Base-by-base conservation (phyloP, 768 basidiomycete genomes). In the Tulasnella calospora region DNA sequence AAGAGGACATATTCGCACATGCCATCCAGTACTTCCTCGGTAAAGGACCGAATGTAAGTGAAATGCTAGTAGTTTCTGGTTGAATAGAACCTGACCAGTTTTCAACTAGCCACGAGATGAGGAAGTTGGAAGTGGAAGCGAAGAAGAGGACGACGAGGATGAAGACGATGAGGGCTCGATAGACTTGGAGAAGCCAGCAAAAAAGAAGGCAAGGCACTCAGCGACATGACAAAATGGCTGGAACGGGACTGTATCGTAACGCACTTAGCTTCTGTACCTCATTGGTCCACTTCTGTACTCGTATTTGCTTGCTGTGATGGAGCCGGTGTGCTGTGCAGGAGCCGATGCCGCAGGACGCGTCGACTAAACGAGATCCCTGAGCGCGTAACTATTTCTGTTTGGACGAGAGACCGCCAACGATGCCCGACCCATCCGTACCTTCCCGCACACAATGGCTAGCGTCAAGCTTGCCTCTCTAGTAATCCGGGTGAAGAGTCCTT, bases 11-110 rank as follows among this genome's bases (percentile, higher is more conserved):
- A 17, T 95, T 93, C 87, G 88, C 91, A 0, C 91, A 93, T 78
- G 92, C 91, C 7, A 92, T 94, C 80, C 91, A 94, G 74, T 93
- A 90, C 82, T 95, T 94, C 89, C 86, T 91, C 73, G 94, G 93
- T 19, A 77, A 71, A 57, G 81, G 78, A 40, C 78, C 79, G 27
- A 73, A 79, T 67, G 78, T 81, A 67, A 46, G 70, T 79, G n/a
- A 35, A 40, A 12, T 27, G 41, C 33, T 23, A 8, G 35, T 70
- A 21, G 2, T 41, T 13, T 70, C 35, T 3, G n/a, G 67, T 15
- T 47, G 70, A 8, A 13, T 9, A 61, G 21, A n/a, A 12, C 33
- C 4, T 40, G 44, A 44, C 38, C 40, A 19, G 19, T 47, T 73
- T 78, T 86, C 86, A 27, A 88, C 88, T 9, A 88, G 86, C 8